Base-by-base conservation (phyloP, 1,284 basidiomycete species). In the Rhodofomes roseus region DNA sequence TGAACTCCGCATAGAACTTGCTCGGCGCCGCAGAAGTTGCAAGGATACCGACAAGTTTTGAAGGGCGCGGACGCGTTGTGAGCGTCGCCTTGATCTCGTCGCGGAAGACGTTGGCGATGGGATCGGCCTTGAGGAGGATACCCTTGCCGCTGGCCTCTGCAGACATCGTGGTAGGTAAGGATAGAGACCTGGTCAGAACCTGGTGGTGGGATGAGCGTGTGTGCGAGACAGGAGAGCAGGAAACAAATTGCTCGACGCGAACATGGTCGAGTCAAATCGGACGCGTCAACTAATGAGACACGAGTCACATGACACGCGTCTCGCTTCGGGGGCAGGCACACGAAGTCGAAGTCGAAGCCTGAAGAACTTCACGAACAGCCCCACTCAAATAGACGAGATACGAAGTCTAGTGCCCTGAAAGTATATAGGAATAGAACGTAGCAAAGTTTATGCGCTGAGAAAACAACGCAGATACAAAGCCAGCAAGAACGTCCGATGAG, bases 1-100 rank as follows among this genome's bases (percentile, higher is more conserved):
- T 98, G 75, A 97, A 98, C 65, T 96, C 91, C 18, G 96, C 93
- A 70, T 99, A 99, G 63, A 84, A 89, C 69, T 85, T 87, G 70
- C 95, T 96, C 1, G 96, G 95, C 3, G 88, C 86, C 52, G 90
- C 89, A 0, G 87, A 85, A 1, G 95, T 97, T 1, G 93, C 90
- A 27, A 99, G 82, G 67, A 98, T 97, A 9, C 96, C 96, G 58
- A 98, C 89, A 25, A 99, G 82, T 70, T 89, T 93, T 5, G 95
- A 93, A 23, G 74, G 71, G 27, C 76, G 77, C 4, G 74, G 54
- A 37, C 71, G 70, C 46, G 74, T 62, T 2, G 73, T 67, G 14
- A 92, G 74, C 5, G 78, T 74, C 1, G 71, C 57, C 65, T 82
- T 82, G 63, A 92, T 83, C 71, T 93, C 90, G 37, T 83, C 79